Evolutionary conservation across 2,329 filamentous ascomycete genomes (phyloP).

Genomic region (Cryoendolithus antarcticus): DNA sequence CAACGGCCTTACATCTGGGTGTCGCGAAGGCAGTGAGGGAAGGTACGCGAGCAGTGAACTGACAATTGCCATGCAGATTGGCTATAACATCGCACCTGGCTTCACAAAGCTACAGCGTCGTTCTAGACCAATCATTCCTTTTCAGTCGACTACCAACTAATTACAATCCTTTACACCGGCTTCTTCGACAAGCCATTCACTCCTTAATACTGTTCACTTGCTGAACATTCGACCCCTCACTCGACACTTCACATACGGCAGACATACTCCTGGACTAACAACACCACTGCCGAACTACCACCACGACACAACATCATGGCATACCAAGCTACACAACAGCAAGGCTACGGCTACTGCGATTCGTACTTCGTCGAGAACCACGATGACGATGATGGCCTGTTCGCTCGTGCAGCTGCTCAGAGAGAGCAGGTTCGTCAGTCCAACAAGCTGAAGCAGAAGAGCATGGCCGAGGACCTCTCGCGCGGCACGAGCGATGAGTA

Average conservation of each 20-base stretch:
- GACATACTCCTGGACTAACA: too few species aligned
- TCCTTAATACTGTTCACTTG: slow-evolving; percentile 33
- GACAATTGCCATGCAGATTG: slow-evolving; percentile 25
- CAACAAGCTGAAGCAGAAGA: slow-evolving; percentile 72
- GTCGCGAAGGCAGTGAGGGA: slow-evolving; percentile 8
- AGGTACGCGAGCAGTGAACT: slow-evolving; percentile 14
- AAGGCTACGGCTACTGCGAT: slow-evolving; percentile 51
- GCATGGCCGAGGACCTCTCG: slow-evolving; percentile 80
- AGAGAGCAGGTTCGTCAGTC: slow-evolving; percentile 68
- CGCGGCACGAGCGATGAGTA: slow-evolving; percentile 78
- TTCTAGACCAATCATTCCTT: slow-evolving; percentile 28
- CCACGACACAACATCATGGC: slow-evolving; percentile 37
- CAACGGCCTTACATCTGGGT: slow-evolving; percentile 13
- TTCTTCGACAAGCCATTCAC: slow-evolving; percentile 36
- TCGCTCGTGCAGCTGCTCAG: slow-evolving; percentile 49
- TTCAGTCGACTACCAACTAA: slow-evolving; percentile 39
- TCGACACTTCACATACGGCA: slow-evolving; percentile 29
- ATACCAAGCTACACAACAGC: slow-evolving; percentile 29
- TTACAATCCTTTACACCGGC: slow-evolving; percentile 41
- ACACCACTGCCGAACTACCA: slow-evolving; percentile 17
- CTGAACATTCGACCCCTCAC: slow-evolving; percentile 31
- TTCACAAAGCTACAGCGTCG: slow-evolving; percentile 11
- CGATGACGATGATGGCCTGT: slow-evolving; percentile 41
- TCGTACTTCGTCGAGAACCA: slow-evolving; percentile 55
- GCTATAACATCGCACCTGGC: slow-evolving; percentile 24